phyloP scores from a whole-genome alignment of 805 yeast genomes.

The Candida oleophila region DNA sequence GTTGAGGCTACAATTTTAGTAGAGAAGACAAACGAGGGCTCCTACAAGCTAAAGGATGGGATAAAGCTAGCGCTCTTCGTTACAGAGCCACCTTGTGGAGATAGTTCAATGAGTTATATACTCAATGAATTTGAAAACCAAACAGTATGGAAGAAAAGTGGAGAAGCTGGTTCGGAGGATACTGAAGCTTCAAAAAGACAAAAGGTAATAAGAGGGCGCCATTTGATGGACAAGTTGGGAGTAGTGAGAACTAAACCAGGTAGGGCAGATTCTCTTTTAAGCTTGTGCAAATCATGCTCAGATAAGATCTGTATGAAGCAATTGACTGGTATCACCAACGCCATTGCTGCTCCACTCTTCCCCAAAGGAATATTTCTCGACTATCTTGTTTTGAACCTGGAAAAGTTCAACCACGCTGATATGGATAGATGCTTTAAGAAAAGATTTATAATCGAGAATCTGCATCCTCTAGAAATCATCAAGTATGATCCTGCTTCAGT shows the following conservation, averaged over 20 bases:
- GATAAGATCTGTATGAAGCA: constrained; percentile 77
- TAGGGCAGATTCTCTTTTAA: constrained; percentile 67
- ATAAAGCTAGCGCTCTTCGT: constrained; percentile 57
- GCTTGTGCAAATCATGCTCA: constrained; percentile 83
- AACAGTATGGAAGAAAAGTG: neutral
- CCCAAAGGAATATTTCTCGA: constrained; percentile 39
- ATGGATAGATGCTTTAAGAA: constrained; percentile 42
- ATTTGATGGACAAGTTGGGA: constrained; percentile 55
- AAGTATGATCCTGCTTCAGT: constrained; percentile 21
- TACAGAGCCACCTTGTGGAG: constrained; percentile 90
- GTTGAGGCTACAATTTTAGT: constrained; percentile 9
- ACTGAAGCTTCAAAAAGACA: neutral
- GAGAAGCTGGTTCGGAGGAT: neutral
- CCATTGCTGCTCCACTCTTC: constrained; percentile 35
- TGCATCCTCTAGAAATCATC: constrained; percentile 21
- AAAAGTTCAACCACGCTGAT: constrained; percentile 23
- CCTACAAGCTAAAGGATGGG: constrained; percentile 31
- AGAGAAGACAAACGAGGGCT: constrained; percentile 12
- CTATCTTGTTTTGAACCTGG: constrained; percentile 49
- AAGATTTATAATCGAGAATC: constrained; percentile 16
- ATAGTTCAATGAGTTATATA: constrained; percentile 61
- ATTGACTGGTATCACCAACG: constrained; percentile 50
- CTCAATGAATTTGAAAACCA: constrained; percentile 9
- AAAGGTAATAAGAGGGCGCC: constrained; percentile 55
- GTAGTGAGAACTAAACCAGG: constrained; percentile 92